Conservation (phyloP, 176 grass and related monocot genomes). For the Miscanthus lutarioriparius region DNA sequence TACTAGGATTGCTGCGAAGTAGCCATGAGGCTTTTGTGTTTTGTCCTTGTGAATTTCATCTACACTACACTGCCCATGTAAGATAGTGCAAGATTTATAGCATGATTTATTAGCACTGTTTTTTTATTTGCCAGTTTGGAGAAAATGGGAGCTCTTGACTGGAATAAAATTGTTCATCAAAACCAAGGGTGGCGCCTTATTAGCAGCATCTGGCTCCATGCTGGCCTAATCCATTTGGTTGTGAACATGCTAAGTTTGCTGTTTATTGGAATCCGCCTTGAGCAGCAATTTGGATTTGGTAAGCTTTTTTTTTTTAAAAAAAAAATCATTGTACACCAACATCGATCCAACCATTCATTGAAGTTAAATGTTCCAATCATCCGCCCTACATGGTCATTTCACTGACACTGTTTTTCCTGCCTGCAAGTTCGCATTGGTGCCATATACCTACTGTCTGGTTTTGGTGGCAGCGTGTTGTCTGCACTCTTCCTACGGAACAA, state of each 20-base stretch:
- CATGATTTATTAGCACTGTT: not conserved
- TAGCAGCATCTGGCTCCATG: constrained; percentile 80
- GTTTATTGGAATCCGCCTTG: constrained; percentile 92
- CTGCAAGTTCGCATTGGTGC: constrained; percentile 77
- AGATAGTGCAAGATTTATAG: not conserved
- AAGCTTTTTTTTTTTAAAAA: constrained; percentile 14
- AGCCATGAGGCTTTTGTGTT: constrained; percentile 1
- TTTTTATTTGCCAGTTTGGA: constrained; percentile 58
- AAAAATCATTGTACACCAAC: not conserved
- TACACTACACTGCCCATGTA: not conserved
- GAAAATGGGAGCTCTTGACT: constrained; percentile 86
- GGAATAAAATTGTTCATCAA: constrained; percentile 85
- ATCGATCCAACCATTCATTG: not conserved
- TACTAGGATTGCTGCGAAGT: not conserved
- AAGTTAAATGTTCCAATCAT: not conserved
- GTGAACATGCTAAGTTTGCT: constrained; percentile 95
- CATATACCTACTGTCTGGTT: constrained; percentile 81
- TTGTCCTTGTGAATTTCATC: not conserved
- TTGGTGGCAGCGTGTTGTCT: constrained; percentile 84
- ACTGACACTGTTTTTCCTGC: constrained; percentile 22
- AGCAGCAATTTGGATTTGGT: constrained; percentile 96
- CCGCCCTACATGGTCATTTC: not conserved
- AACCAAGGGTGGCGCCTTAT: constrained; percentile 92
- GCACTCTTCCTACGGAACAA: constrained; percentile 67
- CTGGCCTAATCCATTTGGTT: constrained; percentile 88